Evolutionary conservation across 805 yeast genomes (phyloP).

Genomic region (Myxozyma udenii): DNA sequence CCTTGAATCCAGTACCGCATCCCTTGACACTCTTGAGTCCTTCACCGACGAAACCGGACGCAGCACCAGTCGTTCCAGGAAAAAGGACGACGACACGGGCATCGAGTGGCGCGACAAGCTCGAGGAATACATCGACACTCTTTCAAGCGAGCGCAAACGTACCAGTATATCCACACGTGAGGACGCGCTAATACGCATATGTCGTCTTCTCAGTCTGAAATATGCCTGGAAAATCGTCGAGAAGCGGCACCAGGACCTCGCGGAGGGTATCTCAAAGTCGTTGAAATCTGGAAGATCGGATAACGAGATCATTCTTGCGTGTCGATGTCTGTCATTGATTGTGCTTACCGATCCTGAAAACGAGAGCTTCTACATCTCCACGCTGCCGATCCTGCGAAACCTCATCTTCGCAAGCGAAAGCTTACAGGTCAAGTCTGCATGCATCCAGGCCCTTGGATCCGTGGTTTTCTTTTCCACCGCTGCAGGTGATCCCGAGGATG

Average conservation of each 20-base stretch:
- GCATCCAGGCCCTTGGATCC: slow-evolving; percentile 17
- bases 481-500: slow-evolving; percentile 8
- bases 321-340: slow-evolving; percentile 16
- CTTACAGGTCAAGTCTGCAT: slow-evolving; percentile 14
- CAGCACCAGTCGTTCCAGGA: slow-evolving; percentile 12
- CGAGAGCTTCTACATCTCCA: slow-evolving; percentile 4
- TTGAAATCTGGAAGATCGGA: slow-evolving; percentile 15
- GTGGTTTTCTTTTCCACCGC: slow-evolving; percentile 18
- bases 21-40: slow-evolving; percentile 20
- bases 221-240: slow-evolving; percentile 25
- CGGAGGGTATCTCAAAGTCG: slow-evolving; percentile 15
- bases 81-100: slow-evolving; percentile 19
- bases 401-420: slow-evolving; percentile 7
- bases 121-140: slow-evolving; percentile 10
- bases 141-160: slow-evolving; percentile 23
- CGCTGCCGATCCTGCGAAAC: slow-evolving; percentile 4
- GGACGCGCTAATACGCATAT: slow-evolving; percentile 20
- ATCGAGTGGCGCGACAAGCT: slow-evolving; percentile 25
- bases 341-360: slow-evolving; percentile 28
- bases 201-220: slow-evolving; percentile 20
- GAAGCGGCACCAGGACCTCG: slow-evolving; percentile 18
- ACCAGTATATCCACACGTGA: slow-evolving; percentile 16
- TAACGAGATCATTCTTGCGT: slow-evolving; percentile 16
- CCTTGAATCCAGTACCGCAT: slow-evolving; percentile 7
- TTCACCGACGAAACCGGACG: slow-evolving; percentile 13